These are phyloP conservation scores for Suhomyces guaymorum DNA, from an alignment of 1,139 yeast genomes.

Conservation along the genomic window DNA sequence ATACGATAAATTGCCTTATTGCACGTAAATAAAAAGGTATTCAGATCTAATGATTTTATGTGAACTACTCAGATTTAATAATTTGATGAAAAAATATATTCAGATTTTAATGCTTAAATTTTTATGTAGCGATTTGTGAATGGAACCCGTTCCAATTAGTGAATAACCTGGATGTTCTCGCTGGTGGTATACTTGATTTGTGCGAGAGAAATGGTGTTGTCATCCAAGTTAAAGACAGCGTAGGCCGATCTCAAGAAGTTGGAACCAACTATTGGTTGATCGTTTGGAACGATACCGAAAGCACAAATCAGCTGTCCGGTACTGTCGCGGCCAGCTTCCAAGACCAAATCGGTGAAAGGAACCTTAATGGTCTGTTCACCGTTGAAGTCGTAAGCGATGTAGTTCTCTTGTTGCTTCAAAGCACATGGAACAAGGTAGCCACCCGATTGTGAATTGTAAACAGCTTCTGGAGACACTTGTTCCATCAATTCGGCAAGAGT, in stretches of 20 bases:
- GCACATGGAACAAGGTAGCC: slow-evolving; percentile 34
- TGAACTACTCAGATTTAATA: too few relatives aligned
- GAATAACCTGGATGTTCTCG: slow-evolving; percentile 22
- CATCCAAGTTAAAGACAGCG: slow-evolving; percentile 41
- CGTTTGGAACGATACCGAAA: slow-evolving; percentile 21
- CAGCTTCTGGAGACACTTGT: slow-evolving; percentile 20
- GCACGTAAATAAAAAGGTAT: too few relatives aligned
- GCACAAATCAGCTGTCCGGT: slow-evolving; percentile 16
- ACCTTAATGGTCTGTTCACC: slow-evolving; percentile 24
- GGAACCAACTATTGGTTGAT: slow-evolving; percentile 30
- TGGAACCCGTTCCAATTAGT: slow-evolving; percentile 8
- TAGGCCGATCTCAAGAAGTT: slow-evolving; percentile 42
- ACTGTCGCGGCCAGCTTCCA: slow-evolving; percentile 18
- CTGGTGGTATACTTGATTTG: slow-evolving; percentile 34
- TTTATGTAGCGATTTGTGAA: too few relatives aligned
- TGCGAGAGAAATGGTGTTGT: slow-evolving; percentile 38
- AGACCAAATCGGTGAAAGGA: slow-evolving; percentile 27
- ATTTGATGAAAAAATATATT: too few relatives aligned
- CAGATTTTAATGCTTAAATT: too few relatives aligned
- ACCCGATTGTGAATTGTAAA: slow-evolving; percentile 17
- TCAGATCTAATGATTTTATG: too few relatives aligned
- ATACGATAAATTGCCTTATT: too few relatives aligned
- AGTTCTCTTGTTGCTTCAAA: slow-evolving; percentile 26
- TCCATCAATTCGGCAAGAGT: slow-evolving; percentile 18
- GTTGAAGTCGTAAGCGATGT: slow-evolving; percentile 30